phyloP scores from a whole-genome alignment of 192 early-diverging fungal species.

The Backusella morwellensis region DNA sequence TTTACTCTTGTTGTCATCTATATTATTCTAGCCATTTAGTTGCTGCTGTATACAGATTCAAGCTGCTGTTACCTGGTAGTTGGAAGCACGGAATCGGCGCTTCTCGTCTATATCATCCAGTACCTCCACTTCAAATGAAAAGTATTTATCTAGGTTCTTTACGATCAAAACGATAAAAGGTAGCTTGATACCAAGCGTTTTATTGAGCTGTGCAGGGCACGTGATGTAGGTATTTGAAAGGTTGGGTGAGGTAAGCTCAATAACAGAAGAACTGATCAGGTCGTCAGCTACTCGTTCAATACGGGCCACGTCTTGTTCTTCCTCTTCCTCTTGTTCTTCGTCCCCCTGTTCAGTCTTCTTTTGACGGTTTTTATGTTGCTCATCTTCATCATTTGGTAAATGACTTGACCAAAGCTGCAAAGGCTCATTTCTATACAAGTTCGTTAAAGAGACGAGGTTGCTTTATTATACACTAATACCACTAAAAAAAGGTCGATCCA shows the following conservation, averaged over 20 bases:
- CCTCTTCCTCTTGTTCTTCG: not conserved
- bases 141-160: slow-evolving; percentile 87
- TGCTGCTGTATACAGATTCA: not conserved
- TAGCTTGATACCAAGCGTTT: slow-evolving; percentile 88
- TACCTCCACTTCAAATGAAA: slow-evolving; percentile 90
- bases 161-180: slow-evolving; percentile 86
- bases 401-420: slow-evolving; percentile 75
- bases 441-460: not conserved
- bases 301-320: slow-evolving; percentile 51
- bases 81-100: slow-evolving; percentile 82
- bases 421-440: slow-evolving; percentile 52
- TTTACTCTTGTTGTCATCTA: slow-evolving; percentile 81
- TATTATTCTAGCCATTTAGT: not conserved
- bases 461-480: slow-evolving; percentile 11
- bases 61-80: slow-evolving; percentile 72
- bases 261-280: slow-evolving; percentile 75
- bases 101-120: slow-evolving; percentile 81
- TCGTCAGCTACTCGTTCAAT: slow-evolving; percentile 80
- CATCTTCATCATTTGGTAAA: slow-evolving; percentile 32
- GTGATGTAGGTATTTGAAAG: slow-evolving; percentile 87
- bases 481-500: not conserved
- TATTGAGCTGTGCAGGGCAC: slow-evolving; percentile 69
- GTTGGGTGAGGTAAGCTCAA: slow-evolving; percentile 78
- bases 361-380: not conserved
- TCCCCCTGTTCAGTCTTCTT: not conserved